Evolutionary conservation across 2,329 filamentous ascomycete genomes (phyloP).

Genomic region (Colletotrichum graminicola): DNA sequence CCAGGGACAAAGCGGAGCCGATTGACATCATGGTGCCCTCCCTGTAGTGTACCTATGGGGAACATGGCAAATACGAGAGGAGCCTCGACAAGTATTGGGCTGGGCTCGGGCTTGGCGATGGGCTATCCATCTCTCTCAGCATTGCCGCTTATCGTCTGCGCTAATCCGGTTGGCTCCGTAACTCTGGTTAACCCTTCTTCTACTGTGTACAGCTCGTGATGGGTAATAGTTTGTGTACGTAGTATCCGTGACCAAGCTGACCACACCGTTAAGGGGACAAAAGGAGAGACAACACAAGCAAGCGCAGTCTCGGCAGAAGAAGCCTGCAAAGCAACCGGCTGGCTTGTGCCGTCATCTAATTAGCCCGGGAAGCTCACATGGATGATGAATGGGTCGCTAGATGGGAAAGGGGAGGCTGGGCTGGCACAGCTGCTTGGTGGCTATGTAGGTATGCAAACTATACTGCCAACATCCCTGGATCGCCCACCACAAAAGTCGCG

Average conservation of each 20-base stretch:
- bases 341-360: slow-evolving; percentile 13
- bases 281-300: background rate
- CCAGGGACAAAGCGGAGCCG: slow-evolving; percentile 18
- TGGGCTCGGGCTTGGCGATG: slow-evolving; percentile 23
- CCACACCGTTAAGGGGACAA: background rate
- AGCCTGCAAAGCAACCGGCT: slow-evolving; percentile 22
- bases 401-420: background rate
- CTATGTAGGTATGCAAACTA: background rate
- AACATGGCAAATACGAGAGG: slow-evolving; percentile 34
- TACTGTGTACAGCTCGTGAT: background rate
- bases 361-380: background rate
- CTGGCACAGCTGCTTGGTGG: background rate
- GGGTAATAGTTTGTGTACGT: too few species aligned
- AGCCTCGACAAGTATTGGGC: slow-evolving; percentile 7
- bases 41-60: slow-evolving; percentile 6
- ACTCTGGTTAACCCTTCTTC: background rate
- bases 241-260: too few species aligned
- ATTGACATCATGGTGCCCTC: slow-evolving; percentile 34
- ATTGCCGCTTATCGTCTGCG: slow-evolving; percentile 11
- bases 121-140: background rate
- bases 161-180: background rate
- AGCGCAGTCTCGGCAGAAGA: slow-evolving; percentile 13
- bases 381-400: background rate
- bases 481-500: slow-evolving; percentile 2
- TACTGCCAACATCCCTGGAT: slow-evolving; percentile 5